These are phyloP conservation scores for Lipomyces yarrowii DNA, from an alignment of 1,139 yeast species.

Conservation along the genomic window DNA sequence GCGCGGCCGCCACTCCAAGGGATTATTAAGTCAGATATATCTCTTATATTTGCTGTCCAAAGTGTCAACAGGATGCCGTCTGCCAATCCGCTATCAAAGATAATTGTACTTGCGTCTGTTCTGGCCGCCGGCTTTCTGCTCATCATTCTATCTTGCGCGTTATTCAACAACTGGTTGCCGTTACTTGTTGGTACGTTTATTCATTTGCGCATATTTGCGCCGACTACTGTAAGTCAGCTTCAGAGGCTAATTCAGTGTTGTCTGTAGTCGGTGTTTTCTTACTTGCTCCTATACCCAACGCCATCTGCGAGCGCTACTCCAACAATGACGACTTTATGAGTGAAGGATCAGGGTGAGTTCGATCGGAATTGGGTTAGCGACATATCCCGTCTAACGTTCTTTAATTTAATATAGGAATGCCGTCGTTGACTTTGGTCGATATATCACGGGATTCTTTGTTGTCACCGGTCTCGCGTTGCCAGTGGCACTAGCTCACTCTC, in stretches of 20 bases:
- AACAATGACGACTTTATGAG: conserved; percentile 53
- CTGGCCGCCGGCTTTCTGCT: conserved; percentile 77
- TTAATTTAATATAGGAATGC: conserved; percentile 37
- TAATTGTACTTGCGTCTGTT: conserved; percentile 71
- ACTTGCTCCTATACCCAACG: conserved; percentile 72
- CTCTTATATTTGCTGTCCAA: neutral
- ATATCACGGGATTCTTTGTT: conserved; percentile 65
- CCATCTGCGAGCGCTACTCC: conserved; percentile 50
- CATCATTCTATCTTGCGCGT: conserved; percentile 74
- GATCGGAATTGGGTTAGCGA: neutral
- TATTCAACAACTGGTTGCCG: conserved; percentile 79
- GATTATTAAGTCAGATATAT: too few species aligned
- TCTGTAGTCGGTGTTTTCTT: conserved; percentile 49
- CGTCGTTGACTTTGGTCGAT: conserved; percentile 65
- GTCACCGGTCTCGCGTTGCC: conserved; percentile 71
- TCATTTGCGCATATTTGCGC: neutral
- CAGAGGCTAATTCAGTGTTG: neutral
- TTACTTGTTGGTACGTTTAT: conserved; percentile 53
- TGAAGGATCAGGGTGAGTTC: conserved; percentile 46
- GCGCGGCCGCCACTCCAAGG: neutral
- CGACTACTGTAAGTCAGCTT: neutral
- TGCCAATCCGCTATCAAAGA: conserved; percentile 66
- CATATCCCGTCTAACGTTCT: neutral
- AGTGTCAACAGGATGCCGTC: conserved; percentile 26
- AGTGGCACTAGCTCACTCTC: conserved; percentile 63